A percentile compares a stretch with the other conserved stretches of the same genome.
Evolutionary conservation across 1,284 basidiomycete species (phyloP).

Genomic region (Austroboletus niveus): DNA sequence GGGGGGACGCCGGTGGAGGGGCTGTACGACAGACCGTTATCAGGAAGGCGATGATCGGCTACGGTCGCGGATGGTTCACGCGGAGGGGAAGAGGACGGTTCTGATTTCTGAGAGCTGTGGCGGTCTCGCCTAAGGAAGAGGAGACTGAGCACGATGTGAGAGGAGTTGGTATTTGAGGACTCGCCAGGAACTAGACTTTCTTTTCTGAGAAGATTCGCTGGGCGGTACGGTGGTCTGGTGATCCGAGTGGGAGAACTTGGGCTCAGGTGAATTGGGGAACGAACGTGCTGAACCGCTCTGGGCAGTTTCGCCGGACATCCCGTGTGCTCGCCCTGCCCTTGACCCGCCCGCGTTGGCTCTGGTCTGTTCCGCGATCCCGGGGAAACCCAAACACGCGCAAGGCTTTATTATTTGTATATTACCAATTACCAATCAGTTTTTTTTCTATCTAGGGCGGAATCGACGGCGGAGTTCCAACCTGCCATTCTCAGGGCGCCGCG

Average conservation of each 20-base stretch:
- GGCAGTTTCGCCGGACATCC: constrained; percentile 12
- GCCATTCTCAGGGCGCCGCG: constrained; percentile 23
- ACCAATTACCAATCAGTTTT: constrained; percentile 11
- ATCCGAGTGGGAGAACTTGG: constrained; percentile 35
- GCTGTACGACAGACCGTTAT: constrained; percentile 32
- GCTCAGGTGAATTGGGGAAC: constrained; percentile 17
- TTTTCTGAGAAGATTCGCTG: constrained; percentile 26
- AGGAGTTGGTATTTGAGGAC: constrained; percentile 26
- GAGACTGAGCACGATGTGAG: constrained; percentile 13
- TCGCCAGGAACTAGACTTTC: constrained; percentile 26
- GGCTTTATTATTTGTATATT: constrained; percentile 16
- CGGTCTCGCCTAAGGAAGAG: constrained; percentile 29
- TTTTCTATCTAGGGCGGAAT: constrained; percentile 7
- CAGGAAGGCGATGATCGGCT: constrained; percentile 34
- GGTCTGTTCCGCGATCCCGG: constrained; percentile 11
- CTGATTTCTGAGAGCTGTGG: constrained; percentile 27
- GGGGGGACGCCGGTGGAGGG: constrained; percentile 21
- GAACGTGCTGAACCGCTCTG: constrained; percentile 15
- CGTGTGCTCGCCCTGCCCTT: constrained; percentile 10
- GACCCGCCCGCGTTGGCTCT: not conserved
- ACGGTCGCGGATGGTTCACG: constrained; percentile 22
- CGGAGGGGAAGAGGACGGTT: constrained; percentile 17
- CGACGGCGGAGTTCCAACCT: constrained; percentile 22
- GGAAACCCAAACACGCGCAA: not conserved
- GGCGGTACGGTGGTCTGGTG: constrained; percentile 26